Evolutionary conservation across 2,329 filamentous ascomycete species (phyloP).

Genomic region (Fragosphaeria purpurea): DNA sequence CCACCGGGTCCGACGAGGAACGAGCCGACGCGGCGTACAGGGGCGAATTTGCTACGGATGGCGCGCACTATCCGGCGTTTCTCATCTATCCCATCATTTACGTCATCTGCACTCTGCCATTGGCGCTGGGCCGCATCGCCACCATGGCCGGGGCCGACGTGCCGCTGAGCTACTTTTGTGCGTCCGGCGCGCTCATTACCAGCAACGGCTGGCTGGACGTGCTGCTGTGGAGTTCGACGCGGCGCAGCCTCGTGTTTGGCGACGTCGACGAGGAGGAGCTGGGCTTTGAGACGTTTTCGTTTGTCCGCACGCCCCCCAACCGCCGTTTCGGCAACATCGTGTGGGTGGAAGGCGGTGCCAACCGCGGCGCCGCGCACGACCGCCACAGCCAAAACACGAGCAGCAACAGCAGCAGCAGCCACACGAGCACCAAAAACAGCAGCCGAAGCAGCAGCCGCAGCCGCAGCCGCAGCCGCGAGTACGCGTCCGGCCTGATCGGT

Average conservation of each 20-base stretch:
- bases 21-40: neutral
- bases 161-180: slow-evolving; percentile 37
- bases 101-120: slow-evolving; percentile 48
- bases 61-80: slow-evolving; percentile 31
- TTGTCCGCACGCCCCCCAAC: slow-evolving; percentile 20
- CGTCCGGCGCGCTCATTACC: slow-evolving; percentile 41
- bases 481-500: neutral
- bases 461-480: neutral
- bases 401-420: neutral
- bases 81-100: slow-evolving; percentile 55
- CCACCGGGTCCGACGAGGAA: slow-evolving; percentile 1
- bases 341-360: slow-evolving; percentile 19
- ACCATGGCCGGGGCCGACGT: slow-evolving; percentile 40
- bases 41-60: slow-evolving; percentile 8
- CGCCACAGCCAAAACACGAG: neutral
- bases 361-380: neutral
- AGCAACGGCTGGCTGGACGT: slow-evolving; percentile 32
- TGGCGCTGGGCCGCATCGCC: slow-evolving; percentile 49
- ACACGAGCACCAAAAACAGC: neutral
- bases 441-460: neutral
- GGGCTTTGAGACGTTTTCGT: slow-evolving; percentile 27
- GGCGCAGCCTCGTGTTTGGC: slow-evolving; percentile 18
- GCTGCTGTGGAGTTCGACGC: slow-evolving; percentile 20
- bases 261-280: slow-evolving; percentile 20
- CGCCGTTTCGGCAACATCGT: slow-evolving; percentile 21